A percentile compares a stretch with the other conserved stretches of the same genome.
These are phyloP conservation scores for Neurospora pannonica DNA, from an alignment of 495 filamentous ascomycete species.

Conservation along the genomic window DNA sequence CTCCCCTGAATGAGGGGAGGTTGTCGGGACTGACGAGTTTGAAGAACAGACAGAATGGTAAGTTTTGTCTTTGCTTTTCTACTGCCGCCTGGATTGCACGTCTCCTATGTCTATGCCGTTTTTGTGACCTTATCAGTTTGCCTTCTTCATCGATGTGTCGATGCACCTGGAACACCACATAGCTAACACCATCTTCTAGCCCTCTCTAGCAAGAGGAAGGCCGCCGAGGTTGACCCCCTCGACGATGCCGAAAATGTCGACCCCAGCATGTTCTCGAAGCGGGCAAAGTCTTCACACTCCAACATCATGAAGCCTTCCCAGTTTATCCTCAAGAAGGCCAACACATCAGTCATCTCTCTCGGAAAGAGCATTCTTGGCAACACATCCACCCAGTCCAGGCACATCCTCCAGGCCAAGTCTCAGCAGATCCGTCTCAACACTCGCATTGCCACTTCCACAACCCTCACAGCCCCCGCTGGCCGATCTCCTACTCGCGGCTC, in stretches of 20 bases:
- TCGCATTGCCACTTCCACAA: conserved; percentile 28
- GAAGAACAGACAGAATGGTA: conserved; percentile 59
- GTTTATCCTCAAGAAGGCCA: conserved; percentile 36
- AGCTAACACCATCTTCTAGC: conserved; percentile 21
- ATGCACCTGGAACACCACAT: background rate
- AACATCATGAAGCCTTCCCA: conserved; percentile 34
- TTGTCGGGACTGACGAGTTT: conserved; percentile 46
- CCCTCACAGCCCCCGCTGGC: conserved; percentile 47
- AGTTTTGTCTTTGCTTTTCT: conserved; percentile 17
- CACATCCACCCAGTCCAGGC: conserved; percentile 25
- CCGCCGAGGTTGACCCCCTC: conserved; percentile 35
- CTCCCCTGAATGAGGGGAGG: conserved; percentile 41
- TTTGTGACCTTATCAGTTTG: background rate
- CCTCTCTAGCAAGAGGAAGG: conserved; percentile 37
- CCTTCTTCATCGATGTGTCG: background rate
- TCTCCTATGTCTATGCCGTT: conserved; percentile 7
- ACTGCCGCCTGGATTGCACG: background rate
- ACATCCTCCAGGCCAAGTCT: conserved; percentile 37
- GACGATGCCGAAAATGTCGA: conserved; percentile 75
- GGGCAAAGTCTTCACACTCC: conserved; percentile 52
- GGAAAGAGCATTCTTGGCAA: conserved; percentile 17
- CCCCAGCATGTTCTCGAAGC: conserved; percentile 57
- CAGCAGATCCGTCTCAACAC: conserved; percentile 34
- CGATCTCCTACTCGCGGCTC: conserved; percentile 50
- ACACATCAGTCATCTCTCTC: conserved; percentile 18